Conservation (phyloP, 345 rosid species). For the Citrus sp. region DNA sequence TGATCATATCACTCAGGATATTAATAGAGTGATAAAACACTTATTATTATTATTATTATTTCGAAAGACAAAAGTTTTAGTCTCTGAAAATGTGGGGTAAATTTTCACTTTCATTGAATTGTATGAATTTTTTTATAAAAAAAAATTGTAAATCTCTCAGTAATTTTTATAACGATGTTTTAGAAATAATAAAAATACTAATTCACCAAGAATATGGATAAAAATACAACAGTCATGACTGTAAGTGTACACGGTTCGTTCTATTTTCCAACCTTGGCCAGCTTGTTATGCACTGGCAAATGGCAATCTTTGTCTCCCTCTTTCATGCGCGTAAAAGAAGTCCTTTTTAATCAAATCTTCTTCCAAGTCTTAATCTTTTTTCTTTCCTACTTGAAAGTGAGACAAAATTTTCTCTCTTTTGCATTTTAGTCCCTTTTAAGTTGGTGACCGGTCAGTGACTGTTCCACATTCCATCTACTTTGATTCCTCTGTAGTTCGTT, state of each 20-base stretch:
- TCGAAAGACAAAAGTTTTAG: too few relatives aligned
- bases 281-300: slow-evolving; percentile 55
- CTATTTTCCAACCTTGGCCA: slow-evolving; percentile 23
- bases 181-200: background rate
- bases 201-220: background rate
- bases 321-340: slow-evolving; percentile 2
- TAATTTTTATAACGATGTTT: too few relatives aligned
- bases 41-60: too few relatives aligned
- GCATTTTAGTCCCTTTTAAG: slow-evolving; percentile 14
- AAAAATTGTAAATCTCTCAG: too few relatives aligned
- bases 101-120: too few relatives aligned
- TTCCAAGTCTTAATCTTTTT: background rate
- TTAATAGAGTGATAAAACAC: too few relatives aligned
- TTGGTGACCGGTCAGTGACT: slow-evolving; percentile 28
- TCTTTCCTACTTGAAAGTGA: background rate
- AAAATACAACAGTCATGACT: background rate
- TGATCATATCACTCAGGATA: too few relatives aligned
- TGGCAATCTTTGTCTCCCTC: slow-evolving; percentile 3
- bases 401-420: slow-evolving; percentile 8
- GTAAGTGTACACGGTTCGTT: slow-evolving; percentile 9
- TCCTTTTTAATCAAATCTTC: slow-evolving; percentile 3
- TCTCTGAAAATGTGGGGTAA: too few relatives aligned
- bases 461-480: slow-evolving; percentile 21
- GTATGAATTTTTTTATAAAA: too few relatives aligned
- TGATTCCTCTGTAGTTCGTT: slow-evolving; percentile 23